These are phyloP conservation scores for Spizellomyces sp. DNA, from an alignment of 192 early-diverging fungal genomes.

Conservation along the genomic window DNA sequence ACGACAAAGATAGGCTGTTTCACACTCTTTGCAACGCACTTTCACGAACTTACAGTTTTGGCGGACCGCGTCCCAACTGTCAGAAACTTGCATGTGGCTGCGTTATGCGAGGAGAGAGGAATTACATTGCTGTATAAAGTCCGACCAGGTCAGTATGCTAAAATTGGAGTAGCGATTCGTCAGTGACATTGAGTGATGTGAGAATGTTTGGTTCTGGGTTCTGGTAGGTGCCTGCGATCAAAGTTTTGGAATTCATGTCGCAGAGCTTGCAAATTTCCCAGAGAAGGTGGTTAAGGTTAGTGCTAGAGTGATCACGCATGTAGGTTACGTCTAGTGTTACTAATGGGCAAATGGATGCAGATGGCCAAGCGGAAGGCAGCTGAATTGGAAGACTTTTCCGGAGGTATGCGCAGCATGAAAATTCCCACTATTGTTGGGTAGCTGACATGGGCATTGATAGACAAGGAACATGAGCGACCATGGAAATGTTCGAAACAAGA, in stretches of 20 bases:
- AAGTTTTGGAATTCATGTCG: conserved; percentile 98
- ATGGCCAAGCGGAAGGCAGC: conserved; percentile 85
- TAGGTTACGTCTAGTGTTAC: not conserved
- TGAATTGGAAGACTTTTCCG: conserved; percentile 82
- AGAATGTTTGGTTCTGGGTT: not conserved
- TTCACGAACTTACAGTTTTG: conserved; percentile 93
- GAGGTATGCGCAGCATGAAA: not conserved
- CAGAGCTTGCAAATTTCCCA: conserved; percentile 91
- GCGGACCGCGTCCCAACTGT: conserved; percentile 70
- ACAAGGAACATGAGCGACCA: not conserved
- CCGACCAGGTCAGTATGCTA: conserved; percentile 6
- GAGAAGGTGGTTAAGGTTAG: conserved; percentile 66
- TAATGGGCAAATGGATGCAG: not conserved
- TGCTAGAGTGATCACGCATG: not conserved
- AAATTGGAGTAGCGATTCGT: not conserved
- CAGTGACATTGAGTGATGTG: conserved; percentile 11
- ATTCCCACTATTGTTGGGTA: not conserved
- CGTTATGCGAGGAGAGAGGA: conserved; percentile 47
- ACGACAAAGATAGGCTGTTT: conserved; percentile 68
- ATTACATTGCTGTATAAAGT: conserved; percentile 95
- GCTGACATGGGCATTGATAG: conserved; percentile 29
- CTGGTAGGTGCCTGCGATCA: conserved; percentile 81
- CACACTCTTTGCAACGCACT: conserved; percentile 95
- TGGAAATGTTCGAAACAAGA: conserved; percentile 47
- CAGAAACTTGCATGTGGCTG: conserved; percentile 88